phyloP scores from a whole-genome alignment of 2,329 filamentous ascomycete genomes.

The Cercospora canescens region DNA sequence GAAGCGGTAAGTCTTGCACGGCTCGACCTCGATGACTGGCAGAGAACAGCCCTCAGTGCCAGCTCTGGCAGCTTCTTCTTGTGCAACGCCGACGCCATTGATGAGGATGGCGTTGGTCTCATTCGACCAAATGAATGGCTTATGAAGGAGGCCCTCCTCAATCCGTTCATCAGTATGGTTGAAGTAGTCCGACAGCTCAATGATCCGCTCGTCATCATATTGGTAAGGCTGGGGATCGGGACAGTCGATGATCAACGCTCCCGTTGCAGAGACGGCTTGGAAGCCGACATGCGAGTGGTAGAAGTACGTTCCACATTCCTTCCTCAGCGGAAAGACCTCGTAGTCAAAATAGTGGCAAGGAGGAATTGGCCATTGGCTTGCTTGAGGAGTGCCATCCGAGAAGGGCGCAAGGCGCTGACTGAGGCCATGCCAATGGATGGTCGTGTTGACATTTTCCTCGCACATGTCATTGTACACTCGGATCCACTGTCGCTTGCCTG shows the following conservation, averaged over 20 bases:
- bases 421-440: slow-evolving; percentile 71
- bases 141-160: slow-evolving; percentile 49
- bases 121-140: slow-evolving; percentile 59
- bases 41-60: slow-evolving; percentile 24
- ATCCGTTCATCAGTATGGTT: slow-evolving; percentile 54
- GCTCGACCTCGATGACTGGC: slow-evolving; percentile 58
- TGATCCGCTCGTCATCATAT: slow-evolving; percentile 62
- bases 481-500: slow-evolving; percentile 55
- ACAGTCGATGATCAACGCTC: slow-evolving; percentile 61
- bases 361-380: slow-evolving; percentile 66
- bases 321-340: slow-evolving; percentile 55
- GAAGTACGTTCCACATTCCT: slow-evolving; percentile 64
- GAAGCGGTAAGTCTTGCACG: slow-evolving; percentile 61
- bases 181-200: slow-evolving; percentile 61
- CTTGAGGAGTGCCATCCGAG: slow-evolving; percentile 62
- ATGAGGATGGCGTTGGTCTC: slow-evolving; percentile 59
- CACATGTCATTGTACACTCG: slow-evolving; percentile 60
- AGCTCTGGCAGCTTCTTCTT: slow-evolving; percentile 20
- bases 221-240: slow-evolving; percentile 49
- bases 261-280: slow-evolving; percentile 59
- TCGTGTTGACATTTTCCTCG: slow-evolving; percentile 51
- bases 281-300: slow-evolving; percentile 69
- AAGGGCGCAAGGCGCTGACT: slow-evolving; percentile 61
- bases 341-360: slow-evolving; percentile 66
- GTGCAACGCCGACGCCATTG: slow-evolving; percentile 49